Base-by-base conservation (phyloP, 225 moss, liverwort and hornwort genomes). In the Polytrichum formosum region DNA sequence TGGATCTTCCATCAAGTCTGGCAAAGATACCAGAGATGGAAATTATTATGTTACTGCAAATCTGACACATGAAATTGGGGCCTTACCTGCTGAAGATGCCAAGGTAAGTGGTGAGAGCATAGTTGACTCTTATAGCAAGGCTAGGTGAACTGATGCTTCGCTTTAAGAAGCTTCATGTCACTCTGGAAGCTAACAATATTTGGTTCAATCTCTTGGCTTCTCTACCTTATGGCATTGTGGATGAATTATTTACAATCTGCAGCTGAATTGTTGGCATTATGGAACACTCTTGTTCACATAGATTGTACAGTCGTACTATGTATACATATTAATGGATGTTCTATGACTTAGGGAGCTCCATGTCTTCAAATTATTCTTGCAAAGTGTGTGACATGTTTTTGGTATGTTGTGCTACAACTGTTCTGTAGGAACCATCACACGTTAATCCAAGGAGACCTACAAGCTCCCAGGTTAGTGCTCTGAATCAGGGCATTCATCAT, bases 371-470 rank as follows among this genome's bases (percentile, higher is more conserved):
- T 23, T 23, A 58, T 23, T 23, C 6, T 58, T 58, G 23, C 7
- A 6, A 58, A 58, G 58, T 58, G 20, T 22, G 58, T 58, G 58
- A 58, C 23, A 58, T 58, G n/a, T 58, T 58, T 23, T 22, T 13
- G 46, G 46, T 46, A 46, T 13, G 9, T 22, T 58, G 58, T 23
- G 21, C 23, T 58, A 58, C 23, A 20, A 74, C 21, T 70, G 30
- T 1, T 83, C 73, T 80, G 76, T 70, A 86, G 86, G 83, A 86
- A 58, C 78, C 77, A 61, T 72, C 78, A 19, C 86, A 86, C 73
- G 78, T 77, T 7, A 64, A 74, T 74, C 75, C 80, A 76, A 75
- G 86, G 59, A 73, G 86, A 76, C 80, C 21, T 74, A 27, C 61
- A 74, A 80, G 78, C 73, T 78, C 68, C 26, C 83, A 86, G 83